phyloP scores from a whole-genome alignment of 176 grass and related monocot species.

The Carex scoparia region DNA sequence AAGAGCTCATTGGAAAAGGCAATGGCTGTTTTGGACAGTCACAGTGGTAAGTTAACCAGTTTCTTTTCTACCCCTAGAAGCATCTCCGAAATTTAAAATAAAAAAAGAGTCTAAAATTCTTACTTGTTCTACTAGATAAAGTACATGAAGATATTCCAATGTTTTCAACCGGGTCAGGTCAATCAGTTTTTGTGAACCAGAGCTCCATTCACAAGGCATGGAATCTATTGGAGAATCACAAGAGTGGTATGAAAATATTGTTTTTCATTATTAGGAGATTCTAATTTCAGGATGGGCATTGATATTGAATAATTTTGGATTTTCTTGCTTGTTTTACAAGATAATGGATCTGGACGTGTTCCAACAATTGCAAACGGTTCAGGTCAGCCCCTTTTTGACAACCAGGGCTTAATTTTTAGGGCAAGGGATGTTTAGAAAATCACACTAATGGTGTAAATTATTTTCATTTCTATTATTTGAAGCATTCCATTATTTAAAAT shows the following conservation, averaged over 20 bases:
- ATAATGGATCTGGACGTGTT: slow-evolving; percentile 22
- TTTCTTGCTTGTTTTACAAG: slow-evolving; percentile 26
- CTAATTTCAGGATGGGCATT: slow-evolving; percentile 10
- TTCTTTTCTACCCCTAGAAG: slow-evolving; percentile 1
- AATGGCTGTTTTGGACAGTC: slow-evolving; percentile 45
- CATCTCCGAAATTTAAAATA: neutral
- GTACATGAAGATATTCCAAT: slow-evolving; percentile 9
- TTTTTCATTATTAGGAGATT: slow-evolving; percentile 28
- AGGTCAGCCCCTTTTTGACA: slow-evolving; percentile 40
- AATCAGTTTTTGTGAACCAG: slow-evolving; percentile 7
- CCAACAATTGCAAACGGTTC: slow-evolving; percentile 52
- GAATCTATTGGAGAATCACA: slow-evolving; percentile 15
- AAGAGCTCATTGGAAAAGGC: slow-evolving; percentile 50
- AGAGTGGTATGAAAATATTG: slow-evolving; percentile 28
- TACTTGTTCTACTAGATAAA: slow-evolving; percentile 7
- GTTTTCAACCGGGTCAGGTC: slow-evolving; percentile 24
- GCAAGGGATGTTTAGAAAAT: slow-evolving; percentile 49
- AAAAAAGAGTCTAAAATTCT: neutral
- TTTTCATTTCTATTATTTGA: neutral
- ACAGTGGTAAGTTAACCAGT: slow-evolving; percentile 26
- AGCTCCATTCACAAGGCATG: slow-evolving; percentile 11
- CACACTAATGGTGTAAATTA: slow-evolving; percentile 1
- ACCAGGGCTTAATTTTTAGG: slow-evolving; percentile 35
- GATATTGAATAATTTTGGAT: slow-evolving; percentile 29
- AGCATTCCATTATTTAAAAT: neutral